Conservation (phyloP, 164 flowering plant species). For the Stephania yunnanensis region DNA sequence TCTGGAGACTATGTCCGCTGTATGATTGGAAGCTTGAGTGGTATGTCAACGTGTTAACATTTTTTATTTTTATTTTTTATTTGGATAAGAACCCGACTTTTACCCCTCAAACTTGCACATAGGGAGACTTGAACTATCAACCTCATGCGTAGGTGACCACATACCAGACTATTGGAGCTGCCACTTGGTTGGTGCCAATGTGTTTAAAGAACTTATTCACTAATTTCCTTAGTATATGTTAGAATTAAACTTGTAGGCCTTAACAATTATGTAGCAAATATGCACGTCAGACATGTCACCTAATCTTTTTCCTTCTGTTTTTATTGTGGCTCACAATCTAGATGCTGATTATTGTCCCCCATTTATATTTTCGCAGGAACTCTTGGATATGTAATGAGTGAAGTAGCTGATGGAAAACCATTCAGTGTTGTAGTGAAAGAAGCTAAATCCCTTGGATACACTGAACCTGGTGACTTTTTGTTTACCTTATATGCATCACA, state of each 20-base stretch:
- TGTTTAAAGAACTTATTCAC: background rate
- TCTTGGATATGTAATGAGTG: constrained; percentile 94
- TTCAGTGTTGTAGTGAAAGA: constrained; percentile 75
- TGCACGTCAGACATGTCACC: too few relatives aligned
- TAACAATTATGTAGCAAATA: too few relatives aligned
- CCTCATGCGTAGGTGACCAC: too few relatives aligned
- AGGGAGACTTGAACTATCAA: too few relatives aligned
- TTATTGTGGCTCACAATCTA: too few relatives aligned
- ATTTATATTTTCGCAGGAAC: constrained; percentile 48
- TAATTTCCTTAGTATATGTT: background rate
- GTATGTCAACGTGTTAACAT: constrained; percentile 25
- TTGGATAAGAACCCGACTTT: too few relatives aligned
- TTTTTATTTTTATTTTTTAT: too few relatives aligned
- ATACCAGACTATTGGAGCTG: too few relatives aligned
- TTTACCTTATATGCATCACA: background rate
- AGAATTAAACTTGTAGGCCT: too few relatives aligned
- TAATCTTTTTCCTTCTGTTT: too few relatives aligned
- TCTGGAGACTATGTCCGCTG: constrained; percentile 71
- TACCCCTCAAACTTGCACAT: too few relatives aligned
- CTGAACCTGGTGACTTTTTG: constrained; percentile 75
- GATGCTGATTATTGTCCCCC: background rate
- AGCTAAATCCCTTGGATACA: constrained; percentile 76
- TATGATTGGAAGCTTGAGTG: constrained; percentile 85
- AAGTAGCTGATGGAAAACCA: constrained; percentile 79
- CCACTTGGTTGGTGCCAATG: background rate